Base-by-base conservation (phyloP, 164 flowering plant species). In the Vitis riparia region DNA sequence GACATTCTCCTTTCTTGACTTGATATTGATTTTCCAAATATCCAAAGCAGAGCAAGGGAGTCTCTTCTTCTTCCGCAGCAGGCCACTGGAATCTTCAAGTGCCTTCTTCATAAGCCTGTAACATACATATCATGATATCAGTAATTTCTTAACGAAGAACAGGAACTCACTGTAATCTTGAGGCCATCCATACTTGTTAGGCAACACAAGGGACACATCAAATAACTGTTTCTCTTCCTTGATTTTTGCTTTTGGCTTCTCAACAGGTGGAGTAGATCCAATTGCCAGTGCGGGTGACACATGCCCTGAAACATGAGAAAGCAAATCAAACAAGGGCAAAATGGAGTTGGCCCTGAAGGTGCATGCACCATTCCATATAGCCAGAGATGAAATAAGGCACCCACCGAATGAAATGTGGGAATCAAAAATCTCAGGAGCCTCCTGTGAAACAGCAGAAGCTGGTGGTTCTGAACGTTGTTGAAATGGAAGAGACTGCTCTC, bases 151-250 rank as follows among this genome's bases (percentile, higher is more conserved):
- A 19, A 12, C 10, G 64, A 55, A 50, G 1, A 23, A 68, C 70
- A 47, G 14, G 73, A 23, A 61, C 47, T 57, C 8, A 29, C 59
- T 49, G 61, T 9, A 68, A 73, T 16, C 13, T 67, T 19, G 23
- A 51, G 56, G 16, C n/a, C 67, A 75, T 6, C 51, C 89, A 66
- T 88, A 91, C 99, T 65, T 65, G 69, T 93, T 96, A 2, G 77
- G 59, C 69, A 96, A 75, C 62, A 90, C 98, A 2, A 81, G 71
- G 15, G 74, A 1, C 58, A 75, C 72, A 75, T 93, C 97, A 78
- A 72, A 86, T 12, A 59, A 66, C 30, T 61, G 78, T 64, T 82
- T 91, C 91, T 85, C 78, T 81, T 91, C 75, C 86, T 78, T 65
- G 29, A 32, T 65, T 83, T 83, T 86, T 37, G 71, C 68, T 56